Conservation (phyloP, 306 rosid genomes). For the Castanea sativa region DNA sequence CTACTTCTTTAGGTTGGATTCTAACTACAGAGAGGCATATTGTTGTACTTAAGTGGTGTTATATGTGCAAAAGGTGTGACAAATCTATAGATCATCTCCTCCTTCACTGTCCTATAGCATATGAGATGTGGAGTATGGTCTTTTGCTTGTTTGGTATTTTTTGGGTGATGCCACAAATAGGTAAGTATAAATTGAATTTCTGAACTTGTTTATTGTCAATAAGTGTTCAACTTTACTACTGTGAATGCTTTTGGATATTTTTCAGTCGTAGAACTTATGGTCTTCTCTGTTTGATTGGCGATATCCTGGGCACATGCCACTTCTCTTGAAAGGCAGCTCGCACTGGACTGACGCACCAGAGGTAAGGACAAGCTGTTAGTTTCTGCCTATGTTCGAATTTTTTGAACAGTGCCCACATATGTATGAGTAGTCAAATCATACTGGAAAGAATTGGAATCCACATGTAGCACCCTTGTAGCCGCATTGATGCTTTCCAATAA, state of each 20-base stretch:
- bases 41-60: too few species aligned
- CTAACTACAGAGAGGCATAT: too few species aligned
- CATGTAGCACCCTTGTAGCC: too few species aligned
- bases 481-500: too few species aligned
- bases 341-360: slow-evolving; percentile 97
- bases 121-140: slow-evolving; percentile 63
- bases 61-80: too few species aligned
- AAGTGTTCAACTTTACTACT: slow-evolving; percentile 12
- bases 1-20: too few species aligned
- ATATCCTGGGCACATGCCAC: slow-evolving; percentile 86
- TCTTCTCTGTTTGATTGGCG: slow-evolving; percentile 89
- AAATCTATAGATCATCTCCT: slow-evolving; percentile 43
- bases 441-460: too few species aligned
- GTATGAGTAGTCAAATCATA: too few species aligned
- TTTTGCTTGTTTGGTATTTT: slow-evolving; percentile 95
- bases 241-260: slow-evolving; percentile 16
- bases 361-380: slow-evolving; percentile 46
- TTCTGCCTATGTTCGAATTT: background rate
- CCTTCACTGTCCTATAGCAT: slow-evolving; percentile 72
- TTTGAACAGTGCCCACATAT: background rate
- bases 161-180: slow-evolving; percentile 96
- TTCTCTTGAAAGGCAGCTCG: slow-evolving; percentile 82
- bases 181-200: slow-evolving; percentile 36
- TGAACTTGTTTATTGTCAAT: slow-evolving; percentile 3
- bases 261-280: slow-evolving; percentile 90